A percentile compares a stretch with the other conserved stretches of the same genome.
phyloP scores from a whole-genome alignment of 1,139 yeast species.

The Geotrichum europaeum region DNA sequence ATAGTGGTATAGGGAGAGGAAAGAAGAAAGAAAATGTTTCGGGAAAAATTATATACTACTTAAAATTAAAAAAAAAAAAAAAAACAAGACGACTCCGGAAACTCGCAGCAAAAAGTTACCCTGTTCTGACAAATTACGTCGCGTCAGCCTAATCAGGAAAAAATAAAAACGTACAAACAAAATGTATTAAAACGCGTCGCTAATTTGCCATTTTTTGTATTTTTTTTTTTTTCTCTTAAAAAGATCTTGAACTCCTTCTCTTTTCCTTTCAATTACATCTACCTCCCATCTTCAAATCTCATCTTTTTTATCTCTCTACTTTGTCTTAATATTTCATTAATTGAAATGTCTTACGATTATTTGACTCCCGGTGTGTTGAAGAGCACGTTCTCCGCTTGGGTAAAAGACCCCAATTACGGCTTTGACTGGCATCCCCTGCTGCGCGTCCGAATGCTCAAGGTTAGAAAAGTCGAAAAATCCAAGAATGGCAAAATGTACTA shows the following conservation, averaged over 20 bases:
- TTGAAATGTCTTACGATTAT: constrained; percentile 5
- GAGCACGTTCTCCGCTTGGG: background rate
- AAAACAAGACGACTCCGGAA: background rate
- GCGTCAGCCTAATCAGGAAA: constrained; percentile 1
- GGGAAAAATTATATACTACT: too few species aligned
- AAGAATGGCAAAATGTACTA: background rate
- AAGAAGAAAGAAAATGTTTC: background rate
- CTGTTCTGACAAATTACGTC: constrained; percentile 1
- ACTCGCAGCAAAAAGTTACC: constrained; percentile 10
- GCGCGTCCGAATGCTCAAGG: background rate
- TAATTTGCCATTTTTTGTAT: background rate
- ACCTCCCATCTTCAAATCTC: background rate
- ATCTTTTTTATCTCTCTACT: background rate
- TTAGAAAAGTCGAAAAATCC: background rate
- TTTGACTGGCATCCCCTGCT: background rate
- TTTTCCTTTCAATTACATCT: background rate
- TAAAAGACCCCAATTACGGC: background rate
- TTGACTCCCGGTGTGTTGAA: constrained; percentile 10
- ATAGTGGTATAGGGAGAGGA: background rate
- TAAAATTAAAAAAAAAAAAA: background rate
- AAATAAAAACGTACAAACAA: background rate
- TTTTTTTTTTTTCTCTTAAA: constrained; percentile 1
- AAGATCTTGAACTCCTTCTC: background rate
- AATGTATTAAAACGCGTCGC: constrained; percentile 5
- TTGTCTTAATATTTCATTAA: background rate